phyloP scores from a whole-genome alignment of 805 yeast genomes.

The Lipomyces oligophaga region DNA sequence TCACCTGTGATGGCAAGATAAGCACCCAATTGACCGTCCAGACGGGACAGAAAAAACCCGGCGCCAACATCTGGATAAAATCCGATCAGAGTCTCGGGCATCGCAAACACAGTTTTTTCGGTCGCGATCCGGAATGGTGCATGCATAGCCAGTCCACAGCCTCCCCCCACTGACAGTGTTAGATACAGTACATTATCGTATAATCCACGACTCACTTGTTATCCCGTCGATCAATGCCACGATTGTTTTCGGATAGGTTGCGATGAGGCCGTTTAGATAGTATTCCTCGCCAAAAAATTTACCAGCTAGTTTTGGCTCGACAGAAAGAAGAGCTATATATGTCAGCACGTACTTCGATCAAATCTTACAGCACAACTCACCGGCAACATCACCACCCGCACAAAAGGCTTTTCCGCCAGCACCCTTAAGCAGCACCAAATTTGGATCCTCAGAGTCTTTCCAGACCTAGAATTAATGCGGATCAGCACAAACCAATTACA shows the following conservation, averaged over 20 bases:
- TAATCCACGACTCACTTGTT: constrained; percentile 44
- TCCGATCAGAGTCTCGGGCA: constrained; percentile 98
- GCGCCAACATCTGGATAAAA: constrained; percentile 96
- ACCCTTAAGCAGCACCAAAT: constrained; percentile 65
- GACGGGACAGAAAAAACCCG: constrained; percentile 77
- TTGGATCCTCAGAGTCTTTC: constrained; percentile 56
- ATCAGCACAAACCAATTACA: neutral
- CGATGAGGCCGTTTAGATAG: constrained; percentile 69
- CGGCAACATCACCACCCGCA: constrained; percentile 91
- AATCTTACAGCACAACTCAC: constrained; percentile 2
- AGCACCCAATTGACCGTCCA: constrained; percentile 79
- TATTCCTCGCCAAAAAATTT: constrained; percentile 78
- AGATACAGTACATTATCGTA: neutral
- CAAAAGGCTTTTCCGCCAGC: constrained; percentile 66
- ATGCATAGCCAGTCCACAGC: constrained; percentile 88
- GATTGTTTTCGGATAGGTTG: constrained; percentile 82
- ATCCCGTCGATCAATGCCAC: constrained; percentile 87
- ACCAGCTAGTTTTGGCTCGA: constrained; percentile 36
- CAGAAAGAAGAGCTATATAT: constrained; percentile 54
- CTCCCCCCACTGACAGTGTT: constrained; percentile 77
- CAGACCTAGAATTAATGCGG: constrained; percentile 12
- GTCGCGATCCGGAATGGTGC: constrained; percentile 92
- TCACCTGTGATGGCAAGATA: constrained; percentile 86
- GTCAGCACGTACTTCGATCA: neutral
- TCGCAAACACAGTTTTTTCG: constrained; percentile 84